Percentiles rank a stretch among this genome's conserved stretches.
phyloP scores from a whole-genome alignment of 805 yeast genomes.

The Starmerella gropengiesseri region DNA sequence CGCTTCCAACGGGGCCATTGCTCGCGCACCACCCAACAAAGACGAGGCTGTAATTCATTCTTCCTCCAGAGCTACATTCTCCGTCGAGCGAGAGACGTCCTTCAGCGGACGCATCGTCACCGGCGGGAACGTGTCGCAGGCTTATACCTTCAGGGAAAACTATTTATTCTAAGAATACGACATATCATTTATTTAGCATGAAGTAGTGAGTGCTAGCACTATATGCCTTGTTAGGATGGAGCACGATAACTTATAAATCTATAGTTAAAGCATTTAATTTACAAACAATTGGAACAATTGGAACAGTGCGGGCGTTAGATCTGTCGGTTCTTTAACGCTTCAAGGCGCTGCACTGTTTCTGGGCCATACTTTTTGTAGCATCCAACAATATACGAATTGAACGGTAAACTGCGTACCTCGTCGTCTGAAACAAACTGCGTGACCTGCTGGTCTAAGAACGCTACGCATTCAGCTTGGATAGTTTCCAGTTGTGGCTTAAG shows the following conservation, averaged over 20 bases:
- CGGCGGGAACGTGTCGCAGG: neutral
- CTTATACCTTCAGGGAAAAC: slow-evolving; percentile 3
- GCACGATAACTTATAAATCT: too few species aligned
- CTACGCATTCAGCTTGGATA: neutral
- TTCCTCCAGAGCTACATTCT: neutral
- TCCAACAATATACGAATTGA: slow-evolving; percentile 1
- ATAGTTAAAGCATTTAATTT: too few species aligned
- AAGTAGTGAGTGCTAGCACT: too few species aligned
- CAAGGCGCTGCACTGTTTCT: too few species aligned
- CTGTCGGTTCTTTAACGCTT: too few species aligned
- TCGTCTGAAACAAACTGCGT: neutral
- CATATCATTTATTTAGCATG: too few species aligned
- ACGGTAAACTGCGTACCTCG: neutral
- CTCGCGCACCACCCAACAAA: too few species aligned
- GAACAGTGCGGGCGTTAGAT: too few species aligned
- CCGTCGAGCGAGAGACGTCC: neutral
- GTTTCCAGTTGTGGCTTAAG: neutral
- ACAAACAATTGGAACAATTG: too few species aligned
- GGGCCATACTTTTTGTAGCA: neutral
- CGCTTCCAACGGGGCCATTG: too few species aligned
- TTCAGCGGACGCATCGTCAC: slow-evolving; percentile 3
- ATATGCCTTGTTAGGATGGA: too few species aligned
- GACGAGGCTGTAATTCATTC: too few species aligned
- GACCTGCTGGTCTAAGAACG: neutral
- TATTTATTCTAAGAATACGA: slow-evolving; percentile 3